A percentile compares a stretch with the other conserved stretches of the same genome.
phyloP scores from a whole-genome alignment of 129 eudicot species.

The Oenanthe sinensis region DNA sequence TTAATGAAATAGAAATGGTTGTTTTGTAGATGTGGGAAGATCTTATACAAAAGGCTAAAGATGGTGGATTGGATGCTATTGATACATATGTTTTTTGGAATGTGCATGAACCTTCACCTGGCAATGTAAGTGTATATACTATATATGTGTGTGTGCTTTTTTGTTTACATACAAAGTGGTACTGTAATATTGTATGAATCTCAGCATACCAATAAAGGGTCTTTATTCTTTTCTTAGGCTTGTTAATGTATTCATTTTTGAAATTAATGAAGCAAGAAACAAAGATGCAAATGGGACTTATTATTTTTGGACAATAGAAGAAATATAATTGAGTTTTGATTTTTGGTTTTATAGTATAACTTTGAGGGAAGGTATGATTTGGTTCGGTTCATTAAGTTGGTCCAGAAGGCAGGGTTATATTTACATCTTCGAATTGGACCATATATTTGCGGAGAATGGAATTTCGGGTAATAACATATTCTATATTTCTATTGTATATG shows the following conservation, averaged over 20 bases:
- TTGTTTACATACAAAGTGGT: neutral
- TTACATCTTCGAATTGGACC: slow-evolving; percentile 92
- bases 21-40: slow-evolving; percentile 87
- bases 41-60: slow-evolving; percentile 84
- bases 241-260: neutral
- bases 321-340: slow-evolving; percentile 6
- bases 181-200: neutral
- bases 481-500: neutral
- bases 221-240: neutral
- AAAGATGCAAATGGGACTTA: neutral
- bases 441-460: slow-evolving; percentile 97
- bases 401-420: slow-evolving; percentile 75
- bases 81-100: slow-evolving; percentile 93
- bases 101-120: slow-evolving; percentile 90
- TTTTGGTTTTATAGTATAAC: slow-evolving; percentile 50
- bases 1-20: neutral
- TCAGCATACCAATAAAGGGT: neutral
- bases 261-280: neutral
- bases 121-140: slow-evolving; percentile 41
- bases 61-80: slow-evolving; percentile 85
- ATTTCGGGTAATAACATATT: slow-evolving; percentile 58
- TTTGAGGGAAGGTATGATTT: slow-evolving; percentile 85
- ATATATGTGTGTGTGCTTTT: neutral
- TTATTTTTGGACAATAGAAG: neutral
- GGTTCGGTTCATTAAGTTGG: slow-evolving; percentile 63